These are phyloP conservation scores for Sugiyamaella americana DNA, from an alignment of 805 yeast genomes.

Conservation along the genomic window DNA sequence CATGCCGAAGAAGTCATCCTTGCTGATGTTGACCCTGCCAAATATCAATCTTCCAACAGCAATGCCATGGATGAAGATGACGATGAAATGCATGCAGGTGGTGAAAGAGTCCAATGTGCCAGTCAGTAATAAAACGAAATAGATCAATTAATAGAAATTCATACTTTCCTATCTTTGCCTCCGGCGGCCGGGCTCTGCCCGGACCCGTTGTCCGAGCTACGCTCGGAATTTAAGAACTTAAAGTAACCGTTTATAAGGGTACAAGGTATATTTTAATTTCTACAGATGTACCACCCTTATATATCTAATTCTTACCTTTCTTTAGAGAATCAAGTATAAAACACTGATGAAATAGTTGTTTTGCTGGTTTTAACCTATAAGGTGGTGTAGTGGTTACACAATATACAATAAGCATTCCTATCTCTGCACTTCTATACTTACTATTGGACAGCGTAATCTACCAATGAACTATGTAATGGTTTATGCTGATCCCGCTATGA, in stretches of 20 bases:
- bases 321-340: no score
- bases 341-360: no score
- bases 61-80: constrained; percentile 47
- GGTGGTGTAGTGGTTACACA: no score
- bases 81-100: constrained; percentile 42
- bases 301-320: no score
- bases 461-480: no score
- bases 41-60: constrained; percentile 42
- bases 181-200: constrained; percentile 1
- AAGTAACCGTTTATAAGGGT: neutral
- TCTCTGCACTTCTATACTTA: no score
- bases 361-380: no score
- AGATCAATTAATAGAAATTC: neutral
- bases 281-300: no score
- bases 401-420: no score
- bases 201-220: neutral
- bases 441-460: no score
- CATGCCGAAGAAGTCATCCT: constrained; percentile 76
- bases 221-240: neutral
- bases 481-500: no score
- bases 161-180: neutral
- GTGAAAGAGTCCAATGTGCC: constrained; percentile 86
- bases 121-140: constrained; percentile 52
- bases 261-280: no score
- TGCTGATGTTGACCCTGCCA: constrained; percentile 59